A percentile compares a stretch with the other conserved stretches of the same genome.
Conservation (phyloP, 2,329 filamentous ascomycete genomes). For the Ramularia endophylla region DNA sequence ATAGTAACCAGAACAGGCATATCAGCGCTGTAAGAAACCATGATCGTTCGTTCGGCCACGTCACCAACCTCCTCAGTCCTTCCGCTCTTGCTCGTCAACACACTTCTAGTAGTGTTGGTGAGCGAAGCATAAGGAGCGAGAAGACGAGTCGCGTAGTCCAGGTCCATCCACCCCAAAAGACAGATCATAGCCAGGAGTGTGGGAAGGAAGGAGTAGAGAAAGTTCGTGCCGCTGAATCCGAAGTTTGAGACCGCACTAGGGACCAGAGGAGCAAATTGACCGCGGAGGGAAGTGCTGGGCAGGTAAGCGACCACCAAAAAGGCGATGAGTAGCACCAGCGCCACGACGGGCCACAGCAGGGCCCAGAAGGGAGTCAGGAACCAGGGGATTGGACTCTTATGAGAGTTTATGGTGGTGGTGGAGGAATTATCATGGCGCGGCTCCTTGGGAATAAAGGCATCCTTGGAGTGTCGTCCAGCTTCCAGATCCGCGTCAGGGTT, state of each 20-base stretch:
- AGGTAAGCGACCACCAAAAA: constrained; percentile 72
- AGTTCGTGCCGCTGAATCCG: constrained; percentile 81
- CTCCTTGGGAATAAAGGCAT: constrained; percentile 23
- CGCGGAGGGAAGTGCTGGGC: constrained; percentile 57
- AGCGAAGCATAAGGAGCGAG: constrained; percentile 66
- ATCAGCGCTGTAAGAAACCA: constrained; percentile 65
- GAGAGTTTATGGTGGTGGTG: constrained; percentile 7
- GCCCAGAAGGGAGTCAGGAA: constrained; percentile 63
- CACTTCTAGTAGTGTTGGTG: constrained; percentile 26
- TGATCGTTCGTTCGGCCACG: constrained; percentile 56
- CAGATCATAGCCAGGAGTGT: constrained; percentile 61
- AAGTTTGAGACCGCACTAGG: constrained; percentile 36
- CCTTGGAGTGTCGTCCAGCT: constrained; percentile 33
- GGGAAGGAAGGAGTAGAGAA: constrained; percentile 75
- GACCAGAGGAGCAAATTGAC: constrained; percentile 67
- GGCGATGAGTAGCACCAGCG: constrained; percentile 58
- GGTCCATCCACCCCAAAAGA: constrained; percentile 60
- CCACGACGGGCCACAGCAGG: constrained; percentile 58
- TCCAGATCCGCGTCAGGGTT: constrained; percentile 29
- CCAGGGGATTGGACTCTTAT: constrained; percentile 62
- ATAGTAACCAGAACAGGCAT: constrained; percentile 56
- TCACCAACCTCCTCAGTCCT: constrained; percentile 45
- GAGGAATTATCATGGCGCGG: constrained; percentile 2
- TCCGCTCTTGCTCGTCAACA: constrained; percentile 17
- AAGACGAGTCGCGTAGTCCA: constrained; percentile 61